Evolutionary conservation across 805 yeast species (phyloP).

Genomic region (Starmerella apis): DNA sequence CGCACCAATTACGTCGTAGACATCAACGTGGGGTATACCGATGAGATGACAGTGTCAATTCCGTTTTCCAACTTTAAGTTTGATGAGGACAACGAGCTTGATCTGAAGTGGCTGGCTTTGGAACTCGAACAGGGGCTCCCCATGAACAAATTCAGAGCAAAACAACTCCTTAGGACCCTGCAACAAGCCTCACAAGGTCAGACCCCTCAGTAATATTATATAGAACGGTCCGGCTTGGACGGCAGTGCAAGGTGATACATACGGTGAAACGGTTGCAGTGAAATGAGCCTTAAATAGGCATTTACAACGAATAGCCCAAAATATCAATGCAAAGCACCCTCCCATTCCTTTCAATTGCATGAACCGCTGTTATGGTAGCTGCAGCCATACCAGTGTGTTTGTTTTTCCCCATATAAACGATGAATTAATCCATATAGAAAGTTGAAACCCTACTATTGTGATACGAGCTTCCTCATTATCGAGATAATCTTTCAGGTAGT

Average conservation of each 20-base stretch:
- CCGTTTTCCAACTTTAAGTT: conserved; percentile 16
- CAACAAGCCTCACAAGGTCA: neutral
- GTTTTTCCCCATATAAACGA: no score
- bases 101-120: conserved; percentile 19
- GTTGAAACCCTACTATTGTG: no score
- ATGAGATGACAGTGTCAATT: conserved; percentile 11
- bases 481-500: no score
- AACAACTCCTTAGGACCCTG: neutral
- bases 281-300: conserved; percentile 23
- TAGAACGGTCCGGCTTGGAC: no score
- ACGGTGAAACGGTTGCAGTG: no score
- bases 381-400: no score
- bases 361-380: conserved; percentile 41
- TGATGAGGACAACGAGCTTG: conserved; percentile 10
- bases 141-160: neutral
- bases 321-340: conserved; percentile 72
- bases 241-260: no score
- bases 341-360: conserved; percentile 55
- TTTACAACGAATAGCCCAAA: conserved; percentile 78
- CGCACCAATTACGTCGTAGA: conserved; percentile 17
- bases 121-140: conserved; percentile 14
- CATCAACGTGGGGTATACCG: conserved; percentile 16
- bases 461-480: no score
- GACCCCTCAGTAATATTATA: no score
- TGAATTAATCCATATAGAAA: no score